phyloP scores from a whole-genome alignment of 306 rosid species.

The Abrus pulchellus region DNA sequence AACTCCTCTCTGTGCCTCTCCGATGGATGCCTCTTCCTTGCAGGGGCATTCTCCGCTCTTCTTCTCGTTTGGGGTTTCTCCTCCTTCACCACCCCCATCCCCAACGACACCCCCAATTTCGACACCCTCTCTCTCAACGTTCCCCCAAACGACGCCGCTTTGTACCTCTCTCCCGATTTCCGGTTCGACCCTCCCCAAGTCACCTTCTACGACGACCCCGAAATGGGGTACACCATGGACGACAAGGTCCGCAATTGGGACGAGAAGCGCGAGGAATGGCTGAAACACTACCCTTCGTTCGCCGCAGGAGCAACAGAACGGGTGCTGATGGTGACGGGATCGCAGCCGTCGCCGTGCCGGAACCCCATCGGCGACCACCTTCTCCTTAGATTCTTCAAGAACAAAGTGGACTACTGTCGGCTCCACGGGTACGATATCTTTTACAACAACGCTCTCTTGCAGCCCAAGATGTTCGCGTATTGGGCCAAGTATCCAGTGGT shows the following conservation, averaged over 20 bases:
- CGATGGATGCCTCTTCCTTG: constrained; percentile 65
- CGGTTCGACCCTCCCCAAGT: constrained; percentile 58
- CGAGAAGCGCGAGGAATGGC: constrained; percentile 75
- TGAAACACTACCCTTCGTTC: constrained; percentile 62
- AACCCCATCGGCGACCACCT: constrained; percentile 85
- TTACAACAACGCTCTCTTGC: constrained; percentile 75
- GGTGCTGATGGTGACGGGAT: constrained; percentile 71
- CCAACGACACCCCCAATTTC: constrained; percentile 33
- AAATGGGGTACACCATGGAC: constrained; percentile 67
- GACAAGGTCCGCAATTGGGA: constrained; percentile 71
- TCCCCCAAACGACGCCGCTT: constrained; percentile 1
- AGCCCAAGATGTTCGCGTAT: constrained; percentile 69
- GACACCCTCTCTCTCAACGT: neutral
- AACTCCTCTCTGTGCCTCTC: constrained; percentile 55
- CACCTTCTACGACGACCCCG: constrained; percentile 76
- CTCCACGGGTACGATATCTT: constrained; percentile 76
- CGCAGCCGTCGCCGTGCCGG: constrained; percentile 76
- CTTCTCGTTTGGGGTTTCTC: constrained; percentile 67
- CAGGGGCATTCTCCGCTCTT: constrained; percentile 69
- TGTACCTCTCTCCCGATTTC: neutral
- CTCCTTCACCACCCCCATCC: constrained; percentile 52
- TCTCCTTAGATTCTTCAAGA: constrained; percentile 71
- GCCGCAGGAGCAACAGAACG: constrained; percentile 49
- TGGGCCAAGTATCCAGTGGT: constrained; percentile 92
- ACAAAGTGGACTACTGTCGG: constrained; percentile 87